A percentile compares a stretch with the other conserved stretches of the same genome.
phyloP scores from a whole-genome alignment of 768 basidiomycete species.

The Tulasnella sp. region DNA sequence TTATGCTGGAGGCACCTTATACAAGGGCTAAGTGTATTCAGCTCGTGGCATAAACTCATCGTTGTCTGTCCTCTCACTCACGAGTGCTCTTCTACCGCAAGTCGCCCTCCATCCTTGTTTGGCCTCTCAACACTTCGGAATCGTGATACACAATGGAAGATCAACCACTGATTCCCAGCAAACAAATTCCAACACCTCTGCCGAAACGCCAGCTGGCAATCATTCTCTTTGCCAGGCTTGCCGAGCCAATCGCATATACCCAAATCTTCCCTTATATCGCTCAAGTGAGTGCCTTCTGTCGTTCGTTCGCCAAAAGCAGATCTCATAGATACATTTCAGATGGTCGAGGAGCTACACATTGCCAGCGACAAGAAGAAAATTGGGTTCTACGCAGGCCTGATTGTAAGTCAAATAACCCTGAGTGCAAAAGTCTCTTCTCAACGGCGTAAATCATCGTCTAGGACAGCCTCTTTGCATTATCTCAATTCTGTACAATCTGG shows the following conservation, averaged over 20 bases:
- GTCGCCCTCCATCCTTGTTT: neutral
- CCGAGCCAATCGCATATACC: conserved; percentile 37
- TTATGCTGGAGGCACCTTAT: neutral
- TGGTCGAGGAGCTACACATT: conserved; percentile 35
- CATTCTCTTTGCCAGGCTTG: conserved; percentile 35
- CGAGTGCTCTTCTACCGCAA: neutral
- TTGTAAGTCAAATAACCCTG: conserved; percentile 1
- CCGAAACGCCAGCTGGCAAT: conserved; percentile 36
- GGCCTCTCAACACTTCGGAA: neutral
- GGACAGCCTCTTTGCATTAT: conserved; percentile 24
- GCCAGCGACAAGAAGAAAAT: conserved; percentile 34
- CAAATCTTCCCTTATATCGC: conserved; percentile 36
- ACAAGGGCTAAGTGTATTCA: too few species aligned
- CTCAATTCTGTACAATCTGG: conserved; percentile 29
- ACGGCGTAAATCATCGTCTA: neutral
- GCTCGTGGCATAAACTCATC: too few species aligned
- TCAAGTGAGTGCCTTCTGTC: conserved; percentile 5
- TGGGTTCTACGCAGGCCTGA: conserved; percentile 32
- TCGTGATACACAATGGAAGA: neutral
- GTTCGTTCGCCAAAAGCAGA: too few species aligned
- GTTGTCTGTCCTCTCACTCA: too few species aligned
- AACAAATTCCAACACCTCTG: conserved; percentile 34
- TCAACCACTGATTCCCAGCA: conserved; percentile 10
- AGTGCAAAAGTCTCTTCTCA: neutral
- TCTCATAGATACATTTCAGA: conserved; percentile 9